Evolutionary conservation across 2,329 filamentous ascomycete species (phyloP), one percentile per base, ranked within the genome.

Genomic region (Alternaria metachromatica): DNA sequence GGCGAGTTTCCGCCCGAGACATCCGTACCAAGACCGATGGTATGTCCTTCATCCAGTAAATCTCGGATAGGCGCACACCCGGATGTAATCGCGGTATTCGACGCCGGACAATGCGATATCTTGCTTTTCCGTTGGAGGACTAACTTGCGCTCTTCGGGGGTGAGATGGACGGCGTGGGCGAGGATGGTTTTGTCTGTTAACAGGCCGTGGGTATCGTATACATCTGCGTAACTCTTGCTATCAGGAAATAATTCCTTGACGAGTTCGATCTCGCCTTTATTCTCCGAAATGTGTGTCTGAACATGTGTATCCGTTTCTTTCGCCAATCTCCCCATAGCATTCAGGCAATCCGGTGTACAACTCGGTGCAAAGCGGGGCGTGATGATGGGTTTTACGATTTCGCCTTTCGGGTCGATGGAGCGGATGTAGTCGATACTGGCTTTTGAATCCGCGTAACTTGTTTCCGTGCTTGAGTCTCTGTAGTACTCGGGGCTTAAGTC

Each of bases 221-320:
- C 92, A 30, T 86, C 85, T 0, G 93, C 85, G 77, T 98, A 98
- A 15, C 84, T 86, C 3, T 77, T 76, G 3, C 33, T 82, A 80
- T 0, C 86, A 82, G 0, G 92, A 91, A 80, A 96, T 97, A 48
- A 94, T 75, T 10, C 87, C 72, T 15, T 82, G 79, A 97, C 94
- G 0, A 97, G 86, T 4, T 82, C 83, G 41, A 95, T 83, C 81
- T 98, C 95, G 69, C 83, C 82, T 12, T 81, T 82, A 79, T 97
- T 97, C 78, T 98, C 95, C 0, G 90, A 92, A 58, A 98, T 88
- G 81, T 98, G 95, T 7, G 95, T 97, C 82, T 98, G 95, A 41
- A 94, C 85, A 0, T 91, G 90, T 4, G 95, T 82, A 25, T 84
- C 81, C 4, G 86, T 88, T 56, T 89, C 84, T 7, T 80, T 79